Base-by-base conservation (phyloP, 78 protist species). In the Protostelium mycophagum region DNA sequence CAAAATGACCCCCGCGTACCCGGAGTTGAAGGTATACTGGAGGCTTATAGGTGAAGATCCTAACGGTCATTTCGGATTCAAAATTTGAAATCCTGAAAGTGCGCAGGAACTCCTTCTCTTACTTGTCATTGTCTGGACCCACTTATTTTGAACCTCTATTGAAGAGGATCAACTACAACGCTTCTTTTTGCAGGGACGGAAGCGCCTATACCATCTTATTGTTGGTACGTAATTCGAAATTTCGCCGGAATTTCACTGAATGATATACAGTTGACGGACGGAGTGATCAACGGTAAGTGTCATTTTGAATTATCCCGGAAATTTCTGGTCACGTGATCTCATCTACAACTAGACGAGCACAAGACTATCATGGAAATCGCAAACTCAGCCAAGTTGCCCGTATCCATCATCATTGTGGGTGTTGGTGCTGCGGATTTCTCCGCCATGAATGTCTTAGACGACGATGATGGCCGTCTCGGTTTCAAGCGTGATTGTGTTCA, bases 361-460 rank as follows among this genome's bases (percentile, higher is more conserved):
- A 31, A 73, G 28, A 31, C 94, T 0, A 0, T 92, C 28, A 51
- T 84, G 23, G 90, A 86, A 25, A 34, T 90, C 83, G 84, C 37
- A 28, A 85, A 35, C 29, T 84, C 95, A 0, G 51, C 90, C 25
- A 9, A 0, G 0, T 87, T 88, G 63, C 95, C 97, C 34, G 1
- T 94, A 5, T 87, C 93, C n/a, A 90, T 96, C 87, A 28, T 94
- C 73, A 96, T 96, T 83, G 95, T 97, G 25, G 98, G 98, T 36
- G 96, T 97, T 0, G 98, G 98, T 34, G 63, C 9, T 28, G 95
- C 91, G n/a, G 89, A 94, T 37, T 97, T 97, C 73, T n/a, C n/a
- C n/a, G n/a, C 85, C 36, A 97, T 97, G 98, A 86, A 90, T 16
- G 29, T 28, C 29, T 85, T 97, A 31, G 98, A 97, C 89, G 96